Percentiles rank a stretch among this genome's conserved stretches.
Evolutionary conservation across 2,329 filamentous ascomycete species (phyloP).

Genomic region (Fusarium sp.): DNA sequence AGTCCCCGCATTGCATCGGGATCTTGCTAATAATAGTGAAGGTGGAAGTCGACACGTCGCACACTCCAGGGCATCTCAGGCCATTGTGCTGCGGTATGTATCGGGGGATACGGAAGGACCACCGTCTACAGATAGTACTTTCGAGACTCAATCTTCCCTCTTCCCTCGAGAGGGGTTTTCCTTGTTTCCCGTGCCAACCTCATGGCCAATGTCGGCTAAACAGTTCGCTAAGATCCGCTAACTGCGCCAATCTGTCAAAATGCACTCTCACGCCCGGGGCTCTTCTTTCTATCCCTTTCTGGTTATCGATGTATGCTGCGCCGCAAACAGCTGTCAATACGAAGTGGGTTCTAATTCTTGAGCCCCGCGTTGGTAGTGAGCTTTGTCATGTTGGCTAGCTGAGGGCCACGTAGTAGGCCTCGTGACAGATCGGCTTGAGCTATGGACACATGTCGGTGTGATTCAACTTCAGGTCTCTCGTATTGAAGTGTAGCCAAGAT

Average conservation of each 20-base stretch:
- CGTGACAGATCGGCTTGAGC: not conserved
- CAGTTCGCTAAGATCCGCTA: conserved; percentile 9
- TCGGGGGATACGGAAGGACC: conserved; percentile 3
- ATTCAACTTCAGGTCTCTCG: conserved; percentile 16
- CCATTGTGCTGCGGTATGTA: conserved; percentile 22
- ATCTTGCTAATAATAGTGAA: conserved; percentile 43
- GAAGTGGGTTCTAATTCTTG: conserved; percentile 1
- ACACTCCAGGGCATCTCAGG: conserved; percentile 25
- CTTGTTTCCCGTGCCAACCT: not conserved
- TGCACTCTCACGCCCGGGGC: not conserved
- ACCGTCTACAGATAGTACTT: not conserved
- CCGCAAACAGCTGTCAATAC: conserved; percentile 21
- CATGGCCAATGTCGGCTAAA: conserved; percentile 1
- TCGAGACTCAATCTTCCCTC: conserved; percentile 2
- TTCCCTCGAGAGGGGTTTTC: not conserved
- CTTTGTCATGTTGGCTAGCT: conserved; percentile 8
- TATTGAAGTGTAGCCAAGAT: conserved; percentile 8
- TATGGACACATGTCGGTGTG: not conserved
- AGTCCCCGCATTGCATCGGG: conserved; percentile 31
- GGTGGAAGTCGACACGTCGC: conserved; percentile 34
- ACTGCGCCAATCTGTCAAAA: conserved; percentile 3
- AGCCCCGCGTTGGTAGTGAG: not conserved
- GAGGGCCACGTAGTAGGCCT: conserved; percentile 16
- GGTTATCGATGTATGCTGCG: conserved; percentile 1
- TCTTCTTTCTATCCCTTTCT: conserved; percentile 4